Percentiles rank a stretch among this genome's conserved stretches.
Conservation (phyloP, 108 stramenopile genomes). For the Mediolabrus comicus region DNA sequence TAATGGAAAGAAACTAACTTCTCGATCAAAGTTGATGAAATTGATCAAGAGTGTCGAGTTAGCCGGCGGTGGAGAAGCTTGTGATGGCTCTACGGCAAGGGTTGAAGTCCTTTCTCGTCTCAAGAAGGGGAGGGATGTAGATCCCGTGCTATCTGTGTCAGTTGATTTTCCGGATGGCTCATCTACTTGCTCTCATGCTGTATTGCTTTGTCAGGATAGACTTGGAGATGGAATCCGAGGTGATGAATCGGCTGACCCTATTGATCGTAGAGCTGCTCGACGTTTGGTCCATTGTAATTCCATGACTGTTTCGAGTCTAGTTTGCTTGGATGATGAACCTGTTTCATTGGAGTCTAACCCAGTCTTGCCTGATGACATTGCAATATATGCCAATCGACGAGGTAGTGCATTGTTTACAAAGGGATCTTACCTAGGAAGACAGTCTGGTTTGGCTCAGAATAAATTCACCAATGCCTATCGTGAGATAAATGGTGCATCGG, state of each 20-base stretch:
- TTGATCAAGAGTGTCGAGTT: constrained; percentile 13
- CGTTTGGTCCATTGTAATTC: constrained; percentile 75
- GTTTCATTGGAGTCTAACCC: constrained; percentile 29
- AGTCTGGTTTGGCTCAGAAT: constrained; percentile 45
- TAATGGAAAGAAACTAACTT: constrained; percentile 58
- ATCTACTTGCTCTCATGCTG: constrained; percentile 60
- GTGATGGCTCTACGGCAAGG: constrained; percentile 25
- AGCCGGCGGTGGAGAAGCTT: constrained; percentile 22
- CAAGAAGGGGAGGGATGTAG: constrained; percentile 58
- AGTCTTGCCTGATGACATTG: constrained; percentile 66
- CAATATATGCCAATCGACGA: constrained; percentile 57
- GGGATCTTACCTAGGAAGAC: constrained; percentile 75
- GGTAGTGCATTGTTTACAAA: constrained; percentile 47
- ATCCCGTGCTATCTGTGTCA: constrained; percentile 60
- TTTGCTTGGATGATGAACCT: constrained; percentile 45
- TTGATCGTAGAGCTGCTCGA: constrained; percentile 68
- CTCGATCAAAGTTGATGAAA: constrained; percentile 39
- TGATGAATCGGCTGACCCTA: constrained; percentile 69
- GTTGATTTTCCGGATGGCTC: constrained; percentile 50
- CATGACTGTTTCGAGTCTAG: constrained; percentile 63
- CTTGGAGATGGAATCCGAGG: constrained; percentile 75
- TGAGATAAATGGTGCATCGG: constrained; percentile 82
- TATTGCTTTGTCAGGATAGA: constrained; percentile 56
- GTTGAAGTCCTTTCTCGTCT: constrained; percentile 60
- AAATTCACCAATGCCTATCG: constrained; percentile 69